Conservation (phyloP, 2,329 filamentous ascomycete species). For the Cadophora gregata region DNA sequence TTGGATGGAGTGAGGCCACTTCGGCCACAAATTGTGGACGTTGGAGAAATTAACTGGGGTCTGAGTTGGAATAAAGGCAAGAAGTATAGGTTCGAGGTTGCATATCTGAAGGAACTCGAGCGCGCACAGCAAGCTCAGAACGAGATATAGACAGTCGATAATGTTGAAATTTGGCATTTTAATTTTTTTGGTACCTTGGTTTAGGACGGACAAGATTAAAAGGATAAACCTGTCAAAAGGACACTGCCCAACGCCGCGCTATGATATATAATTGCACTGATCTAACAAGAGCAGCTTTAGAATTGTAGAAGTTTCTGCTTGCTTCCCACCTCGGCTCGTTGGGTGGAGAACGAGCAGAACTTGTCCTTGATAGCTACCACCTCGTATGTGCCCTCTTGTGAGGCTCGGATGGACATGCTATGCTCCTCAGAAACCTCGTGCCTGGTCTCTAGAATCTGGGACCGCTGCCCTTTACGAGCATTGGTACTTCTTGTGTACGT, state of each 20-base stretch:
- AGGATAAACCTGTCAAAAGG: not conserved
- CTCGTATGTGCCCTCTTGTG: conserved; percentile 96
- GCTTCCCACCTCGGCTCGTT: conserved; percentile 58
- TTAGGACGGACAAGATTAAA: conserved; percentile 13
- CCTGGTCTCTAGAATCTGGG: conserved; percentile 85
- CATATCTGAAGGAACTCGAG: conserved; percentile 39
- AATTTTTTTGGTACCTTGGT: conserved; percentile 22
- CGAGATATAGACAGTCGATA: not conserved
- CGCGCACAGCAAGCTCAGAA: conserved; percentile 24
- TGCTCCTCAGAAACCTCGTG: conserved; percentile 85
- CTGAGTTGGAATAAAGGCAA: conserved; percentile 40
- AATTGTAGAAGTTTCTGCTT: conserved; percentile 48
- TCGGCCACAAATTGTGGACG: conserved; percentile 32
- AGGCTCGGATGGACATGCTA: conserved; percentile 80
- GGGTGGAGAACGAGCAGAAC: conserved; percentile 86
- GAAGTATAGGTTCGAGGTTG: conserved; percentile 37
- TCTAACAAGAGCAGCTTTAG: conserved; percentile 27
- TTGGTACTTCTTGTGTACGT: conserved; percentile 94
- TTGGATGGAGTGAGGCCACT: conserved; percentile 38
- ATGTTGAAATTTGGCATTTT: not conserved
- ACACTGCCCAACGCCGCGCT: conserved; percentile 43
- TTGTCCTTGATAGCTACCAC: conserved; percentile 95
- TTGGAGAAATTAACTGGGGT: conserved; percentile 41
- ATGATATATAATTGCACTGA: conserved; percentile 36
- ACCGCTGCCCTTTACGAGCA: conserved; percentile 75